Evolutionary conservation across 2,329 filamentous ascomycete species (phyloP), one percentile per base, ranked within the genome.

Genomic region (Arthrobotrys megalospora): DNA sequence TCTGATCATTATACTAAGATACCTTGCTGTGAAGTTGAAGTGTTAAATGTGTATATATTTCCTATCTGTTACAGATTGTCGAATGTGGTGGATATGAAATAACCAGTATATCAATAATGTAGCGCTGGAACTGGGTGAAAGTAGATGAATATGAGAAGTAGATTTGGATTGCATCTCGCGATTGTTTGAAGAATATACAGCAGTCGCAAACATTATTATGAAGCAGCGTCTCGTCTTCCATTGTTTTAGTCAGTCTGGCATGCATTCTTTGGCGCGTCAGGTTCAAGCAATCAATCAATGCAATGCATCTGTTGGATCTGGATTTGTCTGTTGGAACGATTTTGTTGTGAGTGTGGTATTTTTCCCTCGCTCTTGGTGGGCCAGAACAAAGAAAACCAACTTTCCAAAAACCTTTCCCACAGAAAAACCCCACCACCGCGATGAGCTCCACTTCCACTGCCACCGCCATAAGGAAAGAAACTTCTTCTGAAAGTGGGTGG

Each of bases 331-430:
- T 50, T 50, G 52, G 32, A 58, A 38, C n/a, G 16, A 14, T 19
- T 38, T 66, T 53, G 63, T 66, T 66, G 63, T 11, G 45, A 32
- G 63, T 43, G 63, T 66, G 63, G 63, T 66, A 66, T 66, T 66
- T 66, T 53, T 16, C 21, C 36, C 3, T 21, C n/a, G 0, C 21
- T n/a, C 3, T 21, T 7, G 0, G 21, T 14, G 34, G 16, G 28
- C 24, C 6, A 7, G 53, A 41, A 62, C 55, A 66, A 66, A 66
- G 63, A 66, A 53, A 66, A 38, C 21, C n/a, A 50, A 58, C 52
- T 38, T 58, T 19, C 0, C 36, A 6, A 12, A 3, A 8, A n/a
- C 11, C 47, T 53, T n/a, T 24, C 24, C 24, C 24, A 28, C 24
- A 28, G n/a, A 53, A 2, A 34, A 21, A 16, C 28, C 28, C 47